Percentiles rank a stretch among this genome's conserved stretches.
Conservation (phyloP, 768 basidiomycete genomes). For the Phylloporus rhodoxanthus region DNA sequence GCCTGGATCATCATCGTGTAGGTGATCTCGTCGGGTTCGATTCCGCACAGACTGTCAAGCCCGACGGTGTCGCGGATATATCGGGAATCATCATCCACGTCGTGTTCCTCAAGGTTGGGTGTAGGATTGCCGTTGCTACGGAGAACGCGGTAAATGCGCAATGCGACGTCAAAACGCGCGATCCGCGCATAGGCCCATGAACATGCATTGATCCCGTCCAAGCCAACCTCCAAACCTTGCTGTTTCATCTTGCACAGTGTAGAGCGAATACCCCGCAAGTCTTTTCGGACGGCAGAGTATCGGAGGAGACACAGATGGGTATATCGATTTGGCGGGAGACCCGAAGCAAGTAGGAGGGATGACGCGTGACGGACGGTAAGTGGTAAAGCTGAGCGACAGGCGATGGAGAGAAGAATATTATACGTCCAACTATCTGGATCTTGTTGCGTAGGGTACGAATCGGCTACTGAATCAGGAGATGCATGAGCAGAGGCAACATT, state of each 20-base stretch:
- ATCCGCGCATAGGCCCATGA: conserved; percentile 63
- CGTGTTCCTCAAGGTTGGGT: conserved; percentile 28
- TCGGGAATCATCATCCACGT: conserved; percentile 31
- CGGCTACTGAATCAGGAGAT: conserved; percentile 4
- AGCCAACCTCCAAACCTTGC: conserved; percentile 45
- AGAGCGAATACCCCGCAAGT: conserved; percentile 50
- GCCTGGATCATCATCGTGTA: conserved; percentile 66
- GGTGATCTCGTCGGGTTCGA: conserved; percentile 59
- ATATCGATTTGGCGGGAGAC: conserved; percentile 51
- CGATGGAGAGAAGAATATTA: conserved; percentile 61
- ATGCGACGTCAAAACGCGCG: conserved; percentile 49
- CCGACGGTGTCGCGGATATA: conserved; percentile 40
- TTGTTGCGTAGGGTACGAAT: conserved; percentile 1
- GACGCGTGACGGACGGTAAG: conserved; percentile 46
- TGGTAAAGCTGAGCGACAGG: conserved; percentile 44
- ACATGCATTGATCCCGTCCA: conserved; percentile 65
- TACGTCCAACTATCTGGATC: conserved; percentile 65
- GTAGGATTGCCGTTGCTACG: conserved; percentile 46
- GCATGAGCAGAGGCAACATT: conserved; percentile 7
- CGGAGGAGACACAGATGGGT: conserved; percentile 57
- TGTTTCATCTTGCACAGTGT: conserved; percentile 49
- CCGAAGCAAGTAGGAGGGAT: conserved; percentile 48
- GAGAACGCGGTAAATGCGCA: conserved; percentile 58
- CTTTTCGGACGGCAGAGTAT: conserved; percentile 44
- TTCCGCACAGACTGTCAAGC: conserved; percentile 37